phyloP scores from a whole-genome alignment of 2,329 filamentous ascomycete genomes.

The Paracoccidioides lutzii region DNA sequence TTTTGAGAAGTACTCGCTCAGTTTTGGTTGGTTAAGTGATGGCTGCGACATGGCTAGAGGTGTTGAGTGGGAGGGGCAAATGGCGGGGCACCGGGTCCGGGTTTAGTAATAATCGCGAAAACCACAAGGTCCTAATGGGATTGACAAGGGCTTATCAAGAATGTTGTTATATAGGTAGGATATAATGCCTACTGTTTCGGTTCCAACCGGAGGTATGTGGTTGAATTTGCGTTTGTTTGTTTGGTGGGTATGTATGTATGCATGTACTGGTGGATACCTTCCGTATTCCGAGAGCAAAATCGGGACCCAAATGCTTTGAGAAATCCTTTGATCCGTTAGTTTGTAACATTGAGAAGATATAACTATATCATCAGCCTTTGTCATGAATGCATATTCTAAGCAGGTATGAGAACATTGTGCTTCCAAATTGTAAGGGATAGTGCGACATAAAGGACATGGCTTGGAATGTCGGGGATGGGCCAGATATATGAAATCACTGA shows the following conservation, averaged over 20 bases:
- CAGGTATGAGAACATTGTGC: too few relatives aligned
- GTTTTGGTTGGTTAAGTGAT: slow-evolving; percentile 4
- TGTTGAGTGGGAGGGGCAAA: neutral
- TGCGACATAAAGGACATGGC: too few relatives aligned
- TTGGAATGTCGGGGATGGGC: too few relatives aligned
- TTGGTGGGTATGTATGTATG: neutral
- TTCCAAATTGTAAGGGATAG: too few relatives aligned
- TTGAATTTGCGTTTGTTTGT: neutral
- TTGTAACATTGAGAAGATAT: too few relatives aligned
- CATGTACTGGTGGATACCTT: neutral
- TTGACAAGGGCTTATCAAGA: neutral
- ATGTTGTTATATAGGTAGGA: neutral
- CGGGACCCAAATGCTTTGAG: too few relatives aligned
- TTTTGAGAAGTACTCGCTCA: slow-evolving; percentile 29
- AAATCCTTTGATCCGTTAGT: too few relatives aligned
- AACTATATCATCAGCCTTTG: too few relatives aligned
- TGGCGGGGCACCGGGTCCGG: neutral
- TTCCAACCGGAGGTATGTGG: neutral
- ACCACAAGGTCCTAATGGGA: too few relatives aligned
- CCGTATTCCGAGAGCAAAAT: too few relatives aligned
- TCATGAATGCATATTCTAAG: too few relatives aligned
- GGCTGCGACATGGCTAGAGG: slow-evolving; percentile 1
- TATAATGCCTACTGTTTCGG: neutral
- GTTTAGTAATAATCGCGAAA: neutral
- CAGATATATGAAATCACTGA: too few relatives aligned